Evolutionary conservation across 2,329 filamentous ascomycete genomes (phyloP).

Genomic region (Sporothrix protearum): DNA sequence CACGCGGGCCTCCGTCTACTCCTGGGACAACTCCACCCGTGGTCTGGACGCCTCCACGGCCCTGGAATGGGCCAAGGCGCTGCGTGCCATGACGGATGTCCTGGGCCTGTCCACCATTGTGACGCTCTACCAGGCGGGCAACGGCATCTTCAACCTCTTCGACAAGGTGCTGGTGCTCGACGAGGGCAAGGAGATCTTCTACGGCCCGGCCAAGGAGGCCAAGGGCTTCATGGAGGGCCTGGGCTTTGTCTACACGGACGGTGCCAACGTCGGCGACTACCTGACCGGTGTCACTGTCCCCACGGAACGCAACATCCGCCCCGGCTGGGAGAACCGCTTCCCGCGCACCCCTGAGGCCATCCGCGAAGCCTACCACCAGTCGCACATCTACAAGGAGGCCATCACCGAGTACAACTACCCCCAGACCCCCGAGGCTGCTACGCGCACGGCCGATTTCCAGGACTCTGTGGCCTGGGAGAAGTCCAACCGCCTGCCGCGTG

Average conservation of each 20-base stretch:
- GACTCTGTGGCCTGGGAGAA: conserved; percentile 51
- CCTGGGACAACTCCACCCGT: conserved; percentile 67
- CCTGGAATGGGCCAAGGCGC: conserved; percentile 54
- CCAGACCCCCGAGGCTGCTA: conserved; percentile 44
- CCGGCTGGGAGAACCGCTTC: conserved; percentile 62
- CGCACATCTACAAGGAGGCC: conserved; percentile 50
- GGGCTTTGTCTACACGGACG: conserved; percentile 69
- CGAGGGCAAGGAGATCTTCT: conserved; percentile 70
- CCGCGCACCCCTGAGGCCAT: conserved; percentile 65
- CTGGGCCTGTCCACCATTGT: conserved; percentile 82
- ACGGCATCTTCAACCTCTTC: conserved; percentile 74
- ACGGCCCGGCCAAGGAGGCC: conserved; percentile 65
- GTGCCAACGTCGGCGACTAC: conserved; percentile 73
- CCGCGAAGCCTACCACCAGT: conserved; percentile 57
- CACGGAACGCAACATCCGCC: conserved; percentile 65
- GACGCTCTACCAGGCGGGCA: conserved; percentile 79
- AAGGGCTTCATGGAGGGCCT: conserved; percentile 71
- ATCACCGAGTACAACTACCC: conserved; percentile 58
- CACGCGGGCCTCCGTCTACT: conserved; percentile 65
- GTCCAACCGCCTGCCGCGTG: conserved; percentile 44
- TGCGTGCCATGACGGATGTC: conserved; percentile 73
- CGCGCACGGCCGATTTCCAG: conserved; percentile 52
- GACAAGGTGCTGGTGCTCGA: conserved; percentile 84
- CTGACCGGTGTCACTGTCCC: conserved; percentile 77
- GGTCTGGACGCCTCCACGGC: conserved; percentile 56